These are phyloP conservation scores for Gossypium australe DNA, from an alignment of 345 rosid genomes.

Conservation along the genomic window DNA sequence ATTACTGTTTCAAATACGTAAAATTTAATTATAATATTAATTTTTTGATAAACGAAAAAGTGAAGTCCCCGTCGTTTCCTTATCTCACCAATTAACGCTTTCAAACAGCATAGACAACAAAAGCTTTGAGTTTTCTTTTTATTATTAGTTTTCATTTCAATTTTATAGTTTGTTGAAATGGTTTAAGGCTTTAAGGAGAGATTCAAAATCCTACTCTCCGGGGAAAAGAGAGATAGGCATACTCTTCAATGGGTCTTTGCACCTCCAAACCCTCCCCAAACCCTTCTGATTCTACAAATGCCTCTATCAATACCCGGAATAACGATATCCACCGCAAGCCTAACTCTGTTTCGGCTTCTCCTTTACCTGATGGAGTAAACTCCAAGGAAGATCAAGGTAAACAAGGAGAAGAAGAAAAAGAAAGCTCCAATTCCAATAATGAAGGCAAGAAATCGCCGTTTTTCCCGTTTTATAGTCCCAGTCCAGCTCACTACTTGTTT, in stretches of 20 bases:
- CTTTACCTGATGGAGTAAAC: conserved; percentile 22
- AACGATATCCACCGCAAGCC: conserved; percentile 12
- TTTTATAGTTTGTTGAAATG: conserved; percentile 1
- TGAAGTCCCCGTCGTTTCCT: conserved; percentile 43
- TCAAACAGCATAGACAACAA: conserved; percentile 13
- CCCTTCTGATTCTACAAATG: conserved; percentile 23
- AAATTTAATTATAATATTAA: neutral
- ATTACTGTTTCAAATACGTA: neutral
- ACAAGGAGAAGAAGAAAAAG: neutral
- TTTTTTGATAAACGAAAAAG: conserved; percentile 21
- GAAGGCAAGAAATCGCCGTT: conserved; percentile 76
- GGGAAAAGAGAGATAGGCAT: conserved; percentile 5
- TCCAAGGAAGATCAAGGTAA: conserved; percentile 13
- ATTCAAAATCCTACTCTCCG: neutral
- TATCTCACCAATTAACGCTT: conserved; percentile 18
- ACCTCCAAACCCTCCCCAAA: conserved; percentile 59
- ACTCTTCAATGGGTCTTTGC: conserved; percentile 66
- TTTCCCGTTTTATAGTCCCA: conserved; percentile 80
- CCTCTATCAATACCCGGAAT: conserved; percentile 27
- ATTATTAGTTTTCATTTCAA: neutral
- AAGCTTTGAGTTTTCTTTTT: neutral
- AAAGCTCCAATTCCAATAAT: conserved; percentile 12
- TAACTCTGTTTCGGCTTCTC: conserved; percentile 14
- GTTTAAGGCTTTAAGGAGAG: conserved; percentile 1
- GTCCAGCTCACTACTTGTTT: conserved; percentile 83